Percentiles rank a stretch among this genome's conserved stretches.
These are phyloP conservation scores for Ganoderma multipileum DNA, from an alignment of 1,284 basidiomycete genomes.

Conservation along the genomic window DNA sequence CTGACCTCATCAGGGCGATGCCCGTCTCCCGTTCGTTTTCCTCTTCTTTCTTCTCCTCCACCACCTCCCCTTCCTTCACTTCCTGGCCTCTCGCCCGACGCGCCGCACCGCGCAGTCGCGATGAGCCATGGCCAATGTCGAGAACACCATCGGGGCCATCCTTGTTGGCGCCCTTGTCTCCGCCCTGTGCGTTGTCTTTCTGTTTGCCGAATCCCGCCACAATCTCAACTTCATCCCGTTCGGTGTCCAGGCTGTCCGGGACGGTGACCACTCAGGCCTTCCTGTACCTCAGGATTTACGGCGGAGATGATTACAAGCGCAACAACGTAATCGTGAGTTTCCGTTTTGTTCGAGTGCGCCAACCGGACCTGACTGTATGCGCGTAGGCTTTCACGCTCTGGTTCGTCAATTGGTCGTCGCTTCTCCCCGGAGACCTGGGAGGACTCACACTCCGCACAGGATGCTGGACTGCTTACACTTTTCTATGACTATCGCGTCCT, in stretches of 20 bases:
- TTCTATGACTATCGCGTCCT: conserved; percentile 38
- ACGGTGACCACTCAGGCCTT: conserved; percentile 29
- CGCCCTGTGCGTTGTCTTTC: conserved; percentile 21
- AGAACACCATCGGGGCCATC: conserved; percentile 31
- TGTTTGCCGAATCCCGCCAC: not conserved
- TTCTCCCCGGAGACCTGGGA: not conserved
- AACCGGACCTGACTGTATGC: not conserved
- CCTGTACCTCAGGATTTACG: conserved; percentile 28
- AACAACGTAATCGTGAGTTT: conserved; percentile 28
- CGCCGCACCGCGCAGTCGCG: conserved; percentile 25
- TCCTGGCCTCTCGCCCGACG: conserved; percentile 3
- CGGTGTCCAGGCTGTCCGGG: conserved; percentile 22
- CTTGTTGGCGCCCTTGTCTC: conserved; percentile 30
- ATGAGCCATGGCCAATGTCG: conserved; percentile 29
- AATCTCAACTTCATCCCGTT: not conserved
- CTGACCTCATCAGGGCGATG: conserved; percentile 15
- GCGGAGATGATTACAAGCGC: conserved; percentile 26
- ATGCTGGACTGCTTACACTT: conserved; percentile 42
- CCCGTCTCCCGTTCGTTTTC: conserved; percentile 8
- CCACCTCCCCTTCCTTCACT: conserved; percentile 3
- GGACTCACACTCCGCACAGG: conserved; percentile 32
- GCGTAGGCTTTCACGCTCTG: conserved; percentile 27
- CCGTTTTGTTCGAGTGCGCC: not conserved
- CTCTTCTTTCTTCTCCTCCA: conserved; percentile 18
- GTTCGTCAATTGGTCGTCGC: conserved; percentile 9